These are phyloP conservation scores for Backusella westeae DNA, from an alignment of 192 early-diverging fungal genomes.

Conservation along the genomic window DNA sequence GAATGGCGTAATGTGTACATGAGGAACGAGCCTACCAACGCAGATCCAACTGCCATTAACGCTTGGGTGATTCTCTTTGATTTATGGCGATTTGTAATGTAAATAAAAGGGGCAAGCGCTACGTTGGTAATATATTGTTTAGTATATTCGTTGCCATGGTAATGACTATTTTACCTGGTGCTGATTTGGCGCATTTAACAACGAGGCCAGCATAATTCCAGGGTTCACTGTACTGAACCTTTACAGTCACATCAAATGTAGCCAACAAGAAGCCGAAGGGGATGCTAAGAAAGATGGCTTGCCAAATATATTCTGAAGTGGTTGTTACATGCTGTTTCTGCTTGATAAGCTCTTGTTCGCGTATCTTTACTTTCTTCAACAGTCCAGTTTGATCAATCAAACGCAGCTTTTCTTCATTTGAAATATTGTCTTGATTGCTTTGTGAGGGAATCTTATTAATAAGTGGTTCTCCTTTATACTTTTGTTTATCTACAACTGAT, in stretches of 20 bases:
- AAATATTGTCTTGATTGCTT: not conserved
- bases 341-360: conserved; percentile 10
- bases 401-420: conserved; percentile 27
- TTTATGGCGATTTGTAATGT: conserved; percentile 58
- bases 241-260: conserved; percentile 38
- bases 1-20: conserved; percentile 61
- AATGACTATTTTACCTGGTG: conserved; percentile 26
- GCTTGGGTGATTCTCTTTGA: conserved; percentile 40
- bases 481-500: conserved; percentile 10
- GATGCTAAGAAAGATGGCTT: conserved; percentile 33
- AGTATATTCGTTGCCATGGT: too few species aligned
- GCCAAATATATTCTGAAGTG: conserved; percentile 29
- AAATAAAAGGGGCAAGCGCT: conserved; percentile 59
- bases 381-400: conserved; percentile 37
- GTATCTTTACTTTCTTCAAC: conserved; percentile 25
- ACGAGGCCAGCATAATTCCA: conserved; percentile 22
- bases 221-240: conserved; percentile 35
- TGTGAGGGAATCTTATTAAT: conserved; percentile 17
- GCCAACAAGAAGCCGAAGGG: conserved; percentile 36
- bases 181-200: conserved; percentile 10
- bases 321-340: conserved; percentile 1
- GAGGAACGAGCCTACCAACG: conserved; percentile 59
- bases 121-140: not conserved
- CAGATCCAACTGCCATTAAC: conserved; percentile 47
- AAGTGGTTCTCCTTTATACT: conserved; percentile 20